Conservation (phyloP, 768 basidiomycete genomes). For the Aureoboletus auriporus region DNA sequence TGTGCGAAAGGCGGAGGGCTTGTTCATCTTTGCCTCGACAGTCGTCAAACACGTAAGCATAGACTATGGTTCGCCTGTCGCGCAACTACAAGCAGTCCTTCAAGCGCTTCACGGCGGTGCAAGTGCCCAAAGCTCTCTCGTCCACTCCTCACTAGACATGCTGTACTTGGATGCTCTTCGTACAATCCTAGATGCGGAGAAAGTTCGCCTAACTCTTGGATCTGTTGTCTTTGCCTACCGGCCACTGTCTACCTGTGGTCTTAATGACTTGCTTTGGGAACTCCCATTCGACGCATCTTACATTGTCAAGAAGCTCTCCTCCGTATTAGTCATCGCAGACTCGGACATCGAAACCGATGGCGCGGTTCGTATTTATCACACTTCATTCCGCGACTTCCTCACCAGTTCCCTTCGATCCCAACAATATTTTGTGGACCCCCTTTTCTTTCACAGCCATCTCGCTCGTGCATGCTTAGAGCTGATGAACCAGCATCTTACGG, state of each 20-base stretch:
- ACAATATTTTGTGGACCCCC: constrained; percentile 11
- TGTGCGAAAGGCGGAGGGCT: constrained; percentile 18
- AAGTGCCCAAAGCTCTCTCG: constrained; percentile 1
- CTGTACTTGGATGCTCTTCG: constrained; percentile 15
- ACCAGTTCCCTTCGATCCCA: constrained; percentile 10
- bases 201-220: constrained; percentile 8
- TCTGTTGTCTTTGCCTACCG: constrained; percentile 9
- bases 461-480: constrained; percentile 13
- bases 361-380: constrained; percentile 17
- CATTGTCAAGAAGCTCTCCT: constrained; percentile 10
- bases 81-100: constrained; percentile 11
- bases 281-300: constrained; percentile 6
- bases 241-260: constrained; percentile 12
- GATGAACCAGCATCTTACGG: constrained; percentile 13
- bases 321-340: constrained; percentile 12
- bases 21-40: constrained; percentile 28
- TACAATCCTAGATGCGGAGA: constrained; percentile 9
- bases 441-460: constrained; percentile 9
- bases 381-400: constrained; percentile 21
- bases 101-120: constrained; percentile 1
- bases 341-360: constrained; percentile 3
- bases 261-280: constrained; percentile 9
- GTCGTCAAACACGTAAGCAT: constrained; percentile 22
- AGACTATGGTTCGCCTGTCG: constrained; percentile 7
- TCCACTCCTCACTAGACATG: constrained; percentile 12